These are phyloP conservation scores for Arachis monticola DNA, from an alignment of 331 rosid genomes.

Conservation along the genomic window DNA sequence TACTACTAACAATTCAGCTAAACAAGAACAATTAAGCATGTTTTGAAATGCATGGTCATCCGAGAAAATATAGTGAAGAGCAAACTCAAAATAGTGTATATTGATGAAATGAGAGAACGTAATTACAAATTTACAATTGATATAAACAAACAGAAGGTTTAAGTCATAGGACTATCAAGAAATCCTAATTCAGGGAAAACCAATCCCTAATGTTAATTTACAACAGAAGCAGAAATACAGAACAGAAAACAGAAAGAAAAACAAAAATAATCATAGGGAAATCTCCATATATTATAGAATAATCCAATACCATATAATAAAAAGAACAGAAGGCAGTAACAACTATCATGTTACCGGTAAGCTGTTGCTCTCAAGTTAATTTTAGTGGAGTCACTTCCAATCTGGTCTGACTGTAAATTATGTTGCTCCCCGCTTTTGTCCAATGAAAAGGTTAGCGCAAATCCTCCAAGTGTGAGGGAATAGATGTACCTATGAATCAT, in stretches of 20 bases:
- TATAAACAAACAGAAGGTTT: no score
- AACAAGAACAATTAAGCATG: neutral
- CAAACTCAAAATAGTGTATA: neutral
- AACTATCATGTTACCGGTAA: slow-evolving; percentile 56
- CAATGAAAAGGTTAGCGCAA: slow-evolving; percentile 77
- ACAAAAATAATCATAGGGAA: neutral
- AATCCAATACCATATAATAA: neutral
- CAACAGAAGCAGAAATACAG: no score
- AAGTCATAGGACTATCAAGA: neutral
- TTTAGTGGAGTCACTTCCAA: slow-evolving; percentile 67
- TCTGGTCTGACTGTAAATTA: slow-evolving; percentile 40
- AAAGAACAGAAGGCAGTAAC: slow-evolving; percentile 7
- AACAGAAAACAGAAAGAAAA: no score
- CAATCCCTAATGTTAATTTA: no score
- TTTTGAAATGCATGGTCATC: neutral
- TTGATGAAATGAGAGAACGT: neutral
- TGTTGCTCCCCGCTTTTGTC: slow-evolving; percentile 50
- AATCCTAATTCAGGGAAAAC: neutral
- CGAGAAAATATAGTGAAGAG: no score
- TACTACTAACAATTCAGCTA: neutral
- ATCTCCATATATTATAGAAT: slow-evolving; percentile 2
- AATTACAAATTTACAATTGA: no score
- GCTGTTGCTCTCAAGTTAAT: slow-evolving; percentile 82
- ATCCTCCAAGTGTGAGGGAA: slow-evolving; percentile 83
- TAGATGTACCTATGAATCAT: slow-evolving; percentile 64